These are phyloP conservation scores for Lactarius akahatsu DNA, from an alignment of 768 basidiomycete genomes.

Conservation along the genomic window DNA sequence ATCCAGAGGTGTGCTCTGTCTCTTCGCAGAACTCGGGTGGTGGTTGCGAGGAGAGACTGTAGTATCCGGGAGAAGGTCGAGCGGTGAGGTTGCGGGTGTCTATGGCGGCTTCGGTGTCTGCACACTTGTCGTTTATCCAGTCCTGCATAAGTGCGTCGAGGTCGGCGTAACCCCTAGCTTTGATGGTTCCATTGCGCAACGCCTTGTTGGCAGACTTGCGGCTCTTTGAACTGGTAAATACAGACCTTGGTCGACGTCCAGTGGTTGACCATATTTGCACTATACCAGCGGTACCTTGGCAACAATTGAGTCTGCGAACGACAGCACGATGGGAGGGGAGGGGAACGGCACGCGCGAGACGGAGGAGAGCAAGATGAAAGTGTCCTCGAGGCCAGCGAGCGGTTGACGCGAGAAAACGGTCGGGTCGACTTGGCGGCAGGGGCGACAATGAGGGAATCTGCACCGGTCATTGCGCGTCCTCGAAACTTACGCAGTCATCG, in stretches of 20 bases:
- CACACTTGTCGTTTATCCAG: conserved; percentile 29
- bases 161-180: conserved; percentile 55
- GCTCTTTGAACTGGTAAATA: conserved; percentile 73
- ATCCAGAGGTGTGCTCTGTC: no score
- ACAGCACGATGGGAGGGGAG: conserved; percentile 36
- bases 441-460: conserved; percentile 94
- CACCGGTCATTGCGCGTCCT: conserved; percentile 81
- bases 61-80: conserved; percentile 5
- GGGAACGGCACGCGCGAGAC: no score
- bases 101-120: conserved; percentile 17
- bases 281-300: conserved; percentile 33
- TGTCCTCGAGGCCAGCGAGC: conserved; percentile 60
- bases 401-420: conserved; percentile 77
- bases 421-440: conserved; percentile 81
- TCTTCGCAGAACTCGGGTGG: no score
- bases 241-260: conserved; percentile 92
- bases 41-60: neutral
- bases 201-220: conserved; percentile 58
- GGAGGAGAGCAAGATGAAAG: conserved; percentile 51
- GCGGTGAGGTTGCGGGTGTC: conserved; percentile 11
- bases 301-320: neutral
- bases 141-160: conserved; percentile 24
- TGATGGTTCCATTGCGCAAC: conserved; percentile 51
- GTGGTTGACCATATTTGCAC: conserved; percentile 72
- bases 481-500: conserved; percentile 81